Base-by-base conservation (phyloP, 768 basidiomycete species). In the Agaricus blazei region DNA sequence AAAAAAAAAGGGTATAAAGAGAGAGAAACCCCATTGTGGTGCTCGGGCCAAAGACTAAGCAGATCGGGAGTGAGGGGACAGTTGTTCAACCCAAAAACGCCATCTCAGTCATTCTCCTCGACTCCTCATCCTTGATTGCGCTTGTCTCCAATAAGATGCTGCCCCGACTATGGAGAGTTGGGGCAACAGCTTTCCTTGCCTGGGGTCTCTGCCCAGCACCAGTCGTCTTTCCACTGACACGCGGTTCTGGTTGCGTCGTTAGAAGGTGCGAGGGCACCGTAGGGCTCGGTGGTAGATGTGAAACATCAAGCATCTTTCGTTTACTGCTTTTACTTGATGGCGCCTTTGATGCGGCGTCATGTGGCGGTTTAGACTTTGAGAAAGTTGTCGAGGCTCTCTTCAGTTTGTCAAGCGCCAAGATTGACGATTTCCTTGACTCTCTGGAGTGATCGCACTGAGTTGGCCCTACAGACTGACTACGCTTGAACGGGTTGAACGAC, bases 101-200 rank as follows among this genome's bases (percentile, higher is more conserved):
- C 62, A 87, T 65, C 71, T 90, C 88, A 43, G 83, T 82, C 74
- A 88, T 70, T 66, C 85, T 71, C 67, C 87, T 72, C 59, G 75
- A 77, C 73, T 90, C 88, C 9, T 81, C 84, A 58, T 90, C 86
- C 64, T 79, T 72, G 40, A 90, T 88, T 40, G 67, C 69, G 47
- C 62, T 74, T 52, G 79, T 70, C 69, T 83, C 75, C 34, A 72
- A 49, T 57, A 82, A 48, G 51, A 90, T 87, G 53, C 74, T 82
- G 45, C 77, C 84, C 15, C 71, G 65, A 58, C 70, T 82, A 62
- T 90, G 81, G 54, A 88, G 77, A 45, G 77, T 82, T 36, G 86
- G 83, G 52, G 73, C 70, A 19, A 56, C 14, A 7, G 56, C 26
- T 27, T 52, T 60, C 57, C 52, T 23, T 19, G 24, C 42, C 9